Base-by-base conservation (phyloP, 2,329 filamentous ascomycete genomes). In the Chaetomium globosum region DNA sequence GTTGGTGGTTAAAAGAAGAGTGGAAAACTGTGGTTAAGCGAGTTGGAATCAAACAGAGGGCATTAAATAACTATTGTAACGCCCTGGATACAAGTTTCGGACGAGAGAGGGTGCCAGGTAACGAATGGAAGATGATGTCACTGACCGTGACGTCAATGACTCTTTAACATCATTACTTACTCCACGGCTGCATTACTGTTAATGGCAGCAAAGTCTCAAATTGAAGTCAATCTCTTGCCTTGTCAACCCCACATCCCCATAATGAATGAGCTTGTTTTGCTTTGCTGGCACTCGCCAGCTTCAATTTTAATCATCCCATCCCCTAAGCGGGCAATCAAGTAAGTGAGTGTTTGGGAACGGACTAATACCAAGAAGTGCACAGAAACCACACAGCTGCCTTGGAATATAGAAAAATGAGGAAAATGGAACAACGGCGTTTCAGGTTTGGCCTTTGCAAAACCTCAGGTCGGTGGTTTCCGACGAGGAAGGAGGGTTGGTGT, bases 81-180 rank as follows among this genome's bases (percentile, higher is more conserved):
- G 26, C 26, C 26, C 4, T 16, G 12, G 12, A 39, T 13, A 39
- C 13, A 39, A n/a, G 39, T 43, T 43, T 36, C 33, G 10, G 6
- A 26, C n/a, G 5, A 28, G 23, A 28, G 23, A 8, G 21, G 12
- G n/a, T 57, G 36, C 48, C 23, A 43, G 55, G n/a, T 16, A 56
- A 23, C 19, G 9, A 19, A 26, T 28, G 28, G 39, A 60, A 26
- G n/a, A 51, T 46, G 56, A 58, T 48, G 56, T 46, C 56, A 60
- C 36, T 51, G 31, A 26, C 26, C 4, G 26, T 26, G 26, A 52
- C 31, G 30, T 59, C 57, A 59, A 28, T 39, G 53, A 55, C 19
- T 33, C 28, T 39, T 52, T 21, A 52, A 26, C 26, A 26, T 26
- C 26, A 26, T 26, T 26, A 26, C 26, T 26, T 26, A 26, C 26